A percentile compares a stretch with the other conserved stretches of the same genome.
These are phyloP conservation scores for Rhodamnia argentea DNA, from an alignment of 345 rosid genomes.

Conservation along the genomic window DNA sequence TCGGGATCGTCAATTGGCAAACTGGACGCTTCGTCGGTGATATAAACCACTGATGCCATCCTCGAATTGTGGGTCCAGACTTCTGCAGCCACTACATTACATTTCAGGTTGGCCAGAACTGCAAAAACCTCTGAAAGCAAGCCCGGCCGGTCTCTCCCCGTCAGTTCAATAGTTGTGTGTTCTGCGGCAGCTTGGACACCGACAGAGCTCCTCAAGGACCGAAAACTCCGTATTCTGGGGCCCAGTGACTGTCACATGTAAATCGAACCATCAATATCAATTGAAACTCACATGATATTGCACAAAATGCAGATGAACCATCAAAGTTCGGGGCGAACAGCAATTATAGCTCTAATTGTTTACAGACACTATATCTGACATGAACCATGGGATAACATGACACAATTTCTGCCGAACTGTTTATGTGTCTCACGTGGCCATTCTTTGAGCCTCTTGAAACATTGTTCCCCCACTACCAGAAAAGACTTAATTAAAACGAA, in stretches of 20 bases:
- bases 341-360: background rate
- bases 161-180: slow-evolving; percentile 62
- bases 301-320: background rate
- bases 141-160: slow-evolving; percentile 73
- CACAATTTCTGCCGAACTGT: background rate
- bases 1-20: slow-evolving; percentile 41
- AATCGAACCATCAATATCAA: background rate
- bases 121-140: slow-evolving; percentile 78
- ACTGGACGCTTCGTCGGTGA: slow-evolving; percentile 47
- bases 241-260: slow-evolving; percentile 47
- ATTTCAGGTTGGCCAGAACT: slow-evolving; percentile 59
- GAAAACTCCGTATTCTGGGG: slow-evolving; percentile 43
- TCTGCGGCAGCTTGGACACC: slow-evolving; percentile 43
- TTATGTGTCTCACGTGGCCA: background rate
- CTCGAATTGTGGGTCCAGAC: slow-evolving; percentile 89
- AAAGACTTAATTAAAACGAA: background rate
- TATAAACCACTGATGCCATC: slow-evolving; percentile 72
- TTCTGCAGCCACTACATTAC: slow-evolving; percentile 68
- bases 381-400: background rate
- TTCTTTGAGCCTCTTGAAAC: background rate
- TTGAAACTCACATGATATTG: background rate
- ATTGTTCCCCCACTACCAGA: background rate
- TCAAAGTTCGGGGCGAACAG: slow-evolving; percentile 1
- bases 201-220: slow-evolving; percentile 57
- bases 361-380: background rate